Evolutionary conservation across 495 filamentous ascomycete species (phyloP), one percentile per base, ranked within the genome.

Genomic region (Tuber melanosporum): DNA sequence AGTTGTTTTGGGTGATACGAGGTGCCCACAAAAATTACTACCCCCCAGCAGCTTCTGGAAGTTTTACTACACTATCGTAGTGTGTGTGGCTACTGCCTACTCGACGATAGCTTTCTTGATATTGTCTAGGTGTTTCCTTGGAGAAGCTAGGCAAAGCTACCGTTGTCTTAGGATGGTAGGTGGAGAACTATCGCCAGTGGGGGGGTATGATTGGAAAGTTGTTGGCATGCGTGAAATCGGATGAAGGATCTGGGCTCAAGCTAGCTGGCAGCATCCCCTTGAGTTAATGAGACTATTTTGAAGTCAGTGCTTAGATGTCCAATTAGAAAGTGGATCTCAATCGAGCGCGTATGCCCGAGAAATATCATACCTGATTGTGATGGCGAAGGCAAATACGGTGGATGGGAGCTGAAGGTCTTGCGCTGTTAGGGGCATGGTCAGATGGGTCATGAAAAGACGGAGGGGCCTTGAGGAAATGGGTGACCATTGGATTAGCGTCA

Each of bases 21-120:
- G 52, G n/a, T n/a, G n/a, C 12, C 47, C n/a, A n/a, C 52, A 62
- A 62, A 22, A 62, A 32, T 62, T 26, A 32, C 9, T 62, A 5
- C 52, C 66, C 77, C 73, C 74, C 75, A 52, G 26, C 73, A 71
- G 74, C 76, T 79, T 79, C 77, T 80, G 71, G 78, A 79, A 80
- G 71, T 71, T 73, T 73, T 79, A 44, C 73, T 73, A 73, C 73
- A 80, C 45, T 45, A 62, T 32, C 52, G 52, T 62, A n/a, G 52
- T 32, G 52, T 62, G 52, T 62, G n/a, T 62, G n/a, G 52, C 52
- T 62, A 10, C 52, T 32, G 52, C n/a, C 22, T 22, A 4, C 52
- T 32, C n/a, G 52, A 62, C 26, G n/a, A 32, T 62, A n/a, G 52
- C 52, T 62, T 62, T 32, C n/a, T 26, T 62, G n/a, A 62, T 62